phyloP scores from a whole-genome alignment of 2,329 filamentous ascomycete genomes.

The Plectosphaerella plurivora region DNA sequence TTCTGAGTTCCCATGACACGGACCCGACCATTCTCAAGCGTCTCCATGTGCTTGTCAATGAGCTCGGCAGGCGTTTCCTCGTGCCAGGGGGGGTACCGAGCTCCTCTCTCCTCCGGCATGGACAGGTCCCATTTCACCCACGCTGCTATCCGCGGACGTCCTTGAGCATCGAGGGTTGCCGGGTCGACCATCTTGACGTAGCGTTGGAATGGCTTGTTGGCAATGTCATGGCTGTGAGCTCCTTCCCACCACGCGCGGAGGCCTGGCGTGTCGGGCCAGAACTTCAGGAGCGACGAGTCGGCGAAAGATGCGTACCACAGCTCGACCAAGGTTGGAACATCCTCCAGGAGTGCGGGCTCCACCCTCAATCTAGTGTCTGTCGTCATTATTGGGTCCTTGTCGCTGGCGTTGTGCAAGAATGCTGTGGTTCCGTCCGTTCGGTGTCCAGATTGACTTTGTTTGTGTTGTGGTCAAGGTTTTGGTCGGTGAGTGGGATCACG shows the following conservation, averaged over 20 bases:
- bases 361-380: not conserved
- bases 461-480: too few relatives aligned
- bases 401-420: too few relatives aligned
- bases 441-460: too few relatives aligned
- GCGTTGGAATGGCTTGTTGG: slow-evolving; percentile 5
- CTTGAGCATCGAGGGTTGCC: not conserved
- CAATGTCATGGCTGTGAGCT: slow-evolving; percentile 5
- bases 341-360: not conserved
- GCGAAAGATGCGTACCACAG: slow-evolving; percentile 11
- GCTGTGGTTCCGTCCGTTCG: too few relatives aligned
- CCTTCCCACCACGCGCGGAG: slow-evolving; percentile 10
- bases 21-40: not conserved
- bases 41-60: slow-evolving; percentile 1
- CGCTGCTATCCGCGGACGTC: slow-evolving; percentile 4
- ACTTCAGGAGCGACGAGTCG: slow-evolving; percentile 1
- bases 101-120: slow-evolving; percentile 2
- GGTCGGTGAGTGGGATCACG: too few relatives aligned
- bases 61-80: slow-evolving; percentile 4
- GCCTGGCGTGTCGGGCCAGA: slow-evolving; percentile 7
- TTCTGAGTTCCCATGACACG: slow-evolving; percentile 4
- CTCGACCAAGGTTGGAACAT: slow-evolving; percentile 4
- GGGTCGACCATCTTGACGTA: slow-evolving; percentile 9
- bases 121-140: slow-evolving; percentile 9
- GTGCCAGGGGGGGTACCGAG: slow-evolving; percentile 6
- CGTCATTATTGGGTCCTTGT: not conserved